Evolutionary conservation across 192 early-diverging fungal genomes (phyloP), one percentile per base, ranked within the genome.

Genomic region (Podila epigama): DNA sequence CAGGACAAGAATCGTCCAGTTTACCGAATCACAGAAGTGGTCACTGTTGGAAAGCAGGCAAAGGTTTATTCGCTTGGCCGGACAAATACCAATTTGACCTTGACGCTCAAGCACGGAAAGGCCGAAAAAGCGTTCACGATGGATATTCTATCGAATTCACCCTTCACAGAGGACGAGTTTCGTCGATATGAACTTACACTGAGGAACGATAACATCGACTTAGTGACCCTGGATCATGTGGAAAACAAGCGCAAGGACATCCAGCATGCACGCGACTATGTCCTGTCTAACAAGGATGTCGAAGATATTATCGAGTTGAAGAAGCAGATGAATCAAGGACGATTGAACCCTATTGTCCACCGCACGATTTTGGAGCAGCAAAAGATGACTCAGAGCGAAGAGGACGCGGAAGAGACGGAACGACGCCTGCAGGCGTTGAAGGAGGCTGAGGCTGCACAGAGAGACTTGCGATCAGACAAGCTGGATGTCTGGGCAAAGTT

Each of bases 101-200:
- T 95, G 27, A 81, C 68, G 15, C 80, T 93, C 34, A 86, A 84
- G 40, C 92, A 92, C 67, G 94, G 93, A 29, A 84, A 88, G 36
- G 75, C 87, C 16, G 85, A 89, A 63, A 89, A 86, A 50, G 78
- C 70, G 22, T 93, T 91, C 68, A 86, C 87, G 9, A 94, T 94
- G 89, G 89, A 92, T 58, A 87, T 86, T 33, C 81, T 95, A 12
- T 95, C 94, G 3, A 95, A 95, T 60, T 70, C 79, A 54, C 65
- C 86, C 31, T 83, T 93, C 32, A 89, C 87, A 28, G 77, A 88
- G 53, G 87, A 87, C 31, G 92, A 93, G 65, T 88, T 86, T 56
- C 68, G 72, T 39, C 82, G 86, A 67, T 89, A 84, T 66, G 75
- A 87, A 22, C 70, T 72, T 3, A 84, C 83, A 4, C 58, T 88